Base-by-base conservation (phyloP, 257 asterid species). In the Solanum appendiculatum region DNA sequence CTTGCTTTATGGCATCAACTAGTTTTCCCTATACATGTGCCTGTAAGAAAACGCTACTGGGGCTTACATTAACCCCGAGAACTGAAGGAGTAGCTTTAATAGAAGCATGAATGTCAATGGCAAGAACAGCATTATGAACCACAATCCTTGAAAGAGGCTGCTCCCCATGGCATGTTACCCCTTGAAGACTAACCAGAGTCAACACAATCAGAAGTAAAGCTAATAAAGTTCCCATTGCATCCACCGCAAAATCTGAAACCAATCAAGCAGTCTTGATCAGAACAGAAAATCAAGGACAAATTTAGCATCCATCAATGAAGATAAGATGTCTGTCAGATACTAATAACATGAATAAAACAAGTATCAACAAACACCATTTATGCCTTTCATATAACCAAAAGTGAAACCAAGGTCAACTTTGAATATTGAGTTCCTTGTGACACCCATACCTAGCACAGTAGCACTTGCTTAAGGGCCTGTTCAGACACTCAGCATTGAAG, bases 91-190 rank as follows among this genome's bases (percentile, higher is more conserved):
- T 90, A 13, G 94, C 98, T 88, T 88, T 93, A 64, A 97, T 88
- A 46, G 66, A 91, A 70, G 99, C 96, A 81, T 88, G 68, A 42
- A 63, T 64, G 70, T 97, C 95, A 66, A 94, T 84, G 54, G 92
- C 95, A 89, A 93, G 58, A 40, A 94, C 94, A n/a, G 94, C 83
- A 75, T 92, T 91, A 86, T 94, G 95, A 48, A 97, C 88, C 2
- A 91, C 91, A 54, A 97, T 93, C 33, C 78, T 42, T 6, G 98
- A 91, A 81, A 97, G 97, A 39, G 99, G 98, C 69, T 97, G 98
- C 87, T 80, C 91, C 85, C 96, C 94, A 23, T 97, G 97, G 23
- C 98, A 90, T 78, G 68, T 88, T 86, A 90, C 98, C 85, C 89
- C 93, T 87, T 84, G 85, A 83, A 92, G 86, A 88, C 88, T 88